Base-by-base conservation (phyloP, 2,329 filamentous ascomycete species). In the Huntiella omanensis region DNA sequence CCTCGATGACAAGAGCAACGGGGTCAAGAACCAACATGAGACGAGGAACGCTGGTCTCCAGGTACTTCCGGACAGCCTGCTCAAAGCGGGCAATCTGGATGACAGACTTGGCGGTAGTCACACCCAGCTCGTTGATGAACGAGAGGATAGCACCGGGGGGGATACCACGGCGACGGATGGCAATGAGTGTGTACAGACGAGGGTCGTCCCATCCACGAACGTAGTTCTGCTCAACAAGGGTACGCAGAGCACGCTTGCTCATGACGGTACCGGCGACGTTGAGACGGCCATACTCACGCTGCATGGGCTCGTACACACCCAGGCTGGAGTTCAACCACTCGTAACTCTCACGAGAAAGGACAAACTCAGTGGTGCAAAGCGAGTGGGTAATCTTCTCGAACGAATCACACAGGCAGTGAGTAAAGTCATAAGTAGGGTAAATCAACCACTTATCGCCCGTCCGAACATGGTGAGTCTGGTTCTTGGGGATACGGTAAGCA, bases 361-460 rank as follows among this genome's bases (percentile, higher is more conserved):
- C 77, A 56, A 96, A 95, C 60, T 96, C 91, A 1, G 83, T 88
- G 0, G 91, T 96, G 60, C 88, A 96, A 15, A 96, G 68, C 11
- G 81, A 88, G 65, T 95, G 88, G 0, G 87, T 87, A 56, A 96
- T 92, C 13, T 74, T 73, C 61, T 98, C 91, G 53, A 94, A 84
- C 54, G 83, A 87, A 69, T 96, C 91, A 55, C 83, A 88, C 16
- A 95, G 68, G 60, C 83, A 93, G 65, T 92, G 84, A 0, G 81
- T 82, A 59, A 92, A 92, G 60, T 94, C 87, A 57, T 95, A 95
- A 0, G 88, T 92, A 0, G 91, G 91, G 59, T 94, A 95, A 52
- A 95, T 93, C 61, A 77, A 80, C 86, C 87, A 96, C 57, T 80
- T 77, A 52, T 73, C 67, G 28, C 83, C 84, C 0, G 87, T 93